Base-by-base conservation (phyloP, 2,329 filamentous ascomycete species). In the Tolypocladium inflatum region DNA sequence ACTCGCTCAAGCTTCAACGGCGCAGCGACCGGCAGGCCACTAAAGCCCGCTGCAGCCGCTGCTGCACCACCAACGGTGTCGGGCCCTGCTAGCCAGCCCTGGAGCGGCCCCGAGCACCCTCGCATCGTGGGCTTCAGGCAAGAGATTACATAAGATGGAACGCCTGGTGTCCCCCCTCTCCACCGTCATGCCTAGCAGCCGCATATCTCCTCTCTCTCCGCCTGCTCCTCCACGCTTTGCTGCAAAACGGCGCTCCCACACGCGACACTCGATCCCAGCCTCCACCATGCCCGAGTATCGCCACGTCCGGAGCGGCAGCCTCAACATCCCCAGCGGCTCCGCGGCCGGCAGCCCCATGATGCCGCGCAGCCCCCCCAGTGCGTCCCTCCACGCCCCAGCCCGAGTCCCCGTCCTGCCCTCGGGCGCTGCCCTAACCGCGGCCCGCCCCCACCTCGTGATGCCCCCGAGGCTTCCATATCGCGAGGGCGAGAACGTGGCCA, bases 281-380 rank as follows among this genome's bases (percentile, higher is more conserved):
- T 57, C 58, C 61, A 65, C 63, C 63, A 77, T 80, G 73, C 74
- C 78, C 66, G 80, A 82, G 62, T 80, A 76, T 71, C 78, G 80
- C 69, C 82, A 85, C 71, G 72, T 77, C 69, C 80, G 82, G 66
- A 79, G 78, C 67, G 77, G 80, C 66, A 85, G 82, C 71, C 76
- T 83, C 70, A 82, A 77, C 67, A 80, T 81, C 60, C 73, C 76
- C 60, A 69, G 62, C 66, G 68, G 65, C 21, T 30, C 64, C 35
- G 67, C 60, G 50, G 63, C 54, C 57, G 61, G 64, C 61, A 63
- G 59, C 57, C 58, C 65, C 57, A 65, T 69, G 67, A 65, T 67
- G 61, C 81, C 84, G 53, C 74, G 83, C 65, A 86, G 83, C 71
- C 84, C 84, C 63, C 83, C 84, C 35, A 85, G 82, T 83, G 77